Evolutionary conservation across 2,329 filamentous ascomycete genomes (phyloP).

Genomic region (Nothophoma quercina): DNA sequence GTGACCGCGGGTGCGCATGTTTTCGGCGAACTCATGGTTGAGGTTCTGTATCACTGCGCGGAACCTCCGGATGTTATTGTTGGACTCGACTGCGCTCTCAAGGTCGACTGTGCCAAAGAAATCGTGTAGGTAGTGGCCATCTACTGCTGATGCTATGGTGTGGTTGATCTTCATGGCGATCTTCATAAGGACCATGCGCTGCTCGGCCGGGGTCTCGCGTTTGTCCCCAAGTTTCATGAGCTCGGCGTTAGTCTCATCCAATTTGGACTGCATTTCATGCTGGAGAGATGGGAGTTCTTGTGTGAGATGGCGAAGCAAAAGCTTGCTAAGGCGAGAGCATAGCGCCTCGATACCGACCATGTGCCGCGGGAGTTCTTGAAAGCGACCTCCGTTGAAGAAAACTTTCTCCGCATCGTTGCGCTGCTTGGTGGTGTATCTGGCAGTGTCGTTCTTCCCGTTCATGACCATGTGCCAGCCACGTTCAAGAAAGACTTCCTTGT

Average conservation of each 20-base stretch:
- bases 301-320: conserved; percentile 53
- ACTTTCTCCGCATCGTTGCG: conserved; percentile 49
- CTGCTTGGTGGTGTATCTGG: conserved; percentile 46
- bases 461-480: conserved; percentile 65
- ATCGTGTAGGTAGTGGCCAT: conserved; percentile 60
- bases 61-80: conserved; percentile 52
- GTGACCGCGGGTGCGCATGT: conserved; percentile 55
- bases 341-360: conserved; percentile 59
- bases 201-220: conserved; percentile 56
- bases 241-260: conserved; percentile 28
- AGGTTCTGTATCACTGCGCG: conserved; percentile 62
- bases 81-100: conserved; percentile 18
- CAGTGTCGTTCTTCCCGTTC: conserved; percentile 54
- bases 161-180: conserved; percentile 56
- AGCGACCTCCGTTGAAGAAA: conserved; percentile 45
- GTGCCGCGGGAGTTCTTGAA: conserved; percentile 32
- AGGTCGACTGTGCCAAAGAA: conserved; percentile 58
- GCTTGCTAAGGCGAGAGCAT: conserved; percentile 57
- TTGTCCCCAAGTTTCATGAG: conserved; percentile 60
- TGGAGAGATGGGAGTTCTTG: conserved; percentile 47
- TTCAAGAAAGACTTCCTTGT: too few species aligned
- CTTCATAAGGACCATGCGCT: conserved; percentile 57
- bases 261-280: conserved; percentile 41
- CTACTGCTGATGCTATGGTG: conserved; percentile 56
- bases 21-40: conserved; percentile 55